Conservation (phyloP, 179 eudicot species). For the Amaranthus tricolor region DNA sequence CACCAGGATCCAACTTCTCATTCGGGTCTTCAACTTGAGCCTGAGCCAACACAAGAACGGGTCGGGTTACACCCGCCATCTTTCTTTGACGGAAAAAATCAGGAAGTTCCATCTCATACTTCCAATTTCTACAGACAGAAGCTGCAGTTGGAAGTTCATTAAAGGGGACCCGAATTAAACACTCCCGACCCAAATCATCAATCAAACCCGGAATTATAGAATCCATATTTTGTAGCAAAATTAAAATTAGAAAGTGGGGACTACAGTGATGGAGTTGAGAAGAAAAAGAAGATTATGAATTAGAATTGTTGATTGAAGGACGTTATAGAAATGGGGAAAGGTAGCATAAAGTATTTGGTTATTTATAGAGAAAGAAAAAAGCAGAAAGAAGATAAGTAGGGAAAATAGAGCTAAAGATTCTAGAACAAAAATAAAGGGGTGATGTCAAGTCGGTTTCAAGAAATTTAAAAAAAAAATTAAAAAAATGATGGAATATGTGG, state of each 20-base stretch:
- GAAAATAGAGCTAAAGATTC: background rate
- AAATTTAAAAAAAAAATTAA: background rate
- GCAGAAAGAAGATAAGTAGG: background rate
- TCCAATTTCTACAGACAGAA: slow-evolving; percentile 53
- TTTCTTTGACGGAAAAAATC: slow-evolving; percentile 43
- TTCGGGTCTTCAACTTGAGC: slow-evolving; percentile 29
- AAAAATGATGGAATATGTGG: background rate
- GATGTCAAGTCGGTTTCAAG: background rate
- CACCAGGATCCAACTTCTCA: slow-evolving; percentile 4
- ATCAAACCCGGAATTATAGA: slow-evolving; percentile 53
- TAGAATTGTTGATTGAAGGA: background rate
- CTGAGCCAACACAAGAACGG: slow-evolving; percentile 47
- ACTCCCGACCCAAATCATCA: slow-evolving; percentile 56
- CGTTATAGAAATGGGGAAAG: slow-evolving; percentile 1
- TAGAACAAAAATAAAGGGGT: background rate
- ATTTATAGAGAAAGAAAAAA: slow-evolving; percentile 1
- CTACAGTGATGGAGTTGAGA: background rate
- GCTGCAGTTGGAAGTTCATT: slow-evolving; percentile 38
- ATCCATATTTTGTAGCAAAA: slow-evolving; percentile 31
- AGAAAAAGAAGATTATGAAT: background rate
- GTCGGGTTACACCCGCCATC: slow-evolving; percentile 36
- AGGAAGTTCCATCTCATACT: slow-evolving; percentile 30
- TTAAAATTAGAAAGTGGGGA: background rate
- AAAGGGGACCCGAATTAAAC: slow-evolving; percentile 50
- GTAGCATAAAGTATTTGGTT: too few species aligned